Evolutionary conservation across 306 rosid genomes (phyloP), one percentile per base, ranked within the genome.

Genomic region (Trifolium pratense): DNA sequence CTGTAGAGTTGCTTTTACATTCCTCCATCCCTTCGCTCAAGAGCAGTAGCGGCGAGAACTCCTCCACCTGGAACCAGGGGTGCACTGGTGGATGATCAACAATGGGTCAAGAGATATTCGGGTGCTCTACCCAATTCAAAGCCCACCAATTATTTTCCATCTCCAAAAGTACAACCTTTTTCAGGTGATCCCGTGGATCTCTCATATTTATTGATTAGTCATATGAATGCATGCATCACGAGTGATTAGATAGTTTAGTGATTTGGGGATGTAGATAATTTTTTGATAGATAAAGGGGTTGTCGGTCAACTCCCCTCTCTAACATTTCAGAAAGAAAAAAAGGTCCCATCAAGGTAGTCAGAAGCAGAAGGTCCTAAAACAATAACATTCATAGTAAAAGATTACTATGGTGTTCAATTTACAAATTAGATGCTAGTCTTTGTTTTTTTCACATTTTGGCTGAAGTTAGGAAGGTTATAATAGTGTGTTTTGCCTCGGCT

Each of bases 21-120:
- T 82, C 99, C 99, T 31, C 97, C 97, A 49, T 87, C 97, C 42
- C 97, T 92, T 75, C 97, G 97, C 53, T 65, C 88, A 67, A 87
- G 87, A 88, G 68, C 88, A 26, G 68, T 87, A 26, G 81, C 81
- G 63, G 78, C 82, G 9, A 90, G 93, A 76, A 90, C 93, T 32
- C 99, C 96, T 74, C 97, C 97, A 71, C 83, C 91, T 13, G 86
- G 89, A 81, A 81, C 85, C 39, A 83, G 83, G 71, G 86, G 76
- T 69, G 52, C 80, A 5, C 17, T 71, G 74, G 96, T 76, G 75
- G 96, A 91, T 79, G 96, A 91, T 79, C 96, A 81, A 67, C 91
- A 82, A 71, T 80, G 82, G 75, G 81, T 64, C 68, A 91, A 81
- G 83, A 86, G 86, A 84, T 80, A 79, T 74, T 65, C 90, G 5